Conservation (phyloP, 768 basidiomycete species). For the Pholiota molesta region DNA sequence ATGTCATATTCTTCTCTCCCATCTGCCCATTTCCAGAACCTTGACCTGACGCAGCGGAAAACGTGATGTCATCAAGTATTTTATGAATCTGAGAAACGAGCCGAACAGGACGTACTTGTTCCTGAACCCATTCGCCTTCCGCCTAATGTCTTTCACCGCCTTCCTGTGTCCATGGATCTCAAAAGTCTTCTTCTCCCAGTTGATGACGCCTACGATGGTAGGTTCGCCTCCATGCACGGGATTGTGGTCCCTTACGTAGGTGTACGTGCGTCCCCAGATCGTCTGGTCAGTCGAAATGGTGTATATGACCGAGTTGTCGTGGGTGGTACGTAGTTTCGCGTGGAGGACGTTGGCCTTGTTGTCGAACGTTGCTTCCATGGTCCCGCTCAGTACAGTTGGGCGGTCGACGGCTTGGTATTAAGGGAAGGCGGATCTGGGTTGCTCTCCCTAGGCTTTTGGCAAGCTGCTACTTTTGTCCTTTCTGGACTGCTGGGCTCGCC, state of each 20-base stretch:
- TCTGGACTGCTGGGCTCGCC: neutral
- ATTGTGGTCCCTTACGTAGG: slow-evolving; percentile 50
- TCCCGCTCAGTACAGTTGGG: no score
- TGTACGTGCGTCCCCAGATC: slow-evolving; percentile 44
- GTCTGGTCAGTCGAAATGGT: slow-evolving; percentile 45
- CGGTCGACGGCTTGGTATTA: no score
- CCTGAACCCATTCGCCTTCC: slow-evolving; percentile 40
- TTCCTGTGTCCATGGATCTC: slow-evolving; percentile 47
- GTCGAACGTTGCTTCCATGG: slow-evolving; percentile 56
- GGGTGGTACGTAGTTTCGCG: slow-evolving; percentile 41
- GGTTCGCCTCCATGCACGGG: slow-evolving; percentile 37
- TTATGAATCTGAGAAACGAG: neutral
- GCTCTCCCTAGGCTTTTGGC: no score
- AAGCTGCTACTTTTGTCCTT: neutral
- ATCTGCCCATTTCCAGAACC: slow-evolving; percentile 47
- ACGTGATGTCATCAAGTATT: neutral
- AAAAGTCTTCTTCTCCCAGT: slow-evolving; percentile 53
- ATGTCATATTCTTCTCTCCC: slow-evolving; percentile 49
- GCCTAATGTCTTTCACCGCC: slow-evolving; percentile 41
- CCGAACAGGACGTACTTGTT: slow-evolving; percentile 30
- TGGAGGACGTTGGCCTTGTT: slow-evolving; percentile 53
- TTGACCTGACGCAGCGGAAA: slow-evolving; percentile 28
- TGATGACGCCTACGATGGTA: slow-evolving; percentile 46
- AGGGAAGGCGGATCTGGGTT: no score
- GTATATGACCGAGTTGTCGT: slow-evolving; percentile 50